Conservation (phyloP, 1,284 basidiomycete genomes). For the Pulveroboletus sp. region DNA sequence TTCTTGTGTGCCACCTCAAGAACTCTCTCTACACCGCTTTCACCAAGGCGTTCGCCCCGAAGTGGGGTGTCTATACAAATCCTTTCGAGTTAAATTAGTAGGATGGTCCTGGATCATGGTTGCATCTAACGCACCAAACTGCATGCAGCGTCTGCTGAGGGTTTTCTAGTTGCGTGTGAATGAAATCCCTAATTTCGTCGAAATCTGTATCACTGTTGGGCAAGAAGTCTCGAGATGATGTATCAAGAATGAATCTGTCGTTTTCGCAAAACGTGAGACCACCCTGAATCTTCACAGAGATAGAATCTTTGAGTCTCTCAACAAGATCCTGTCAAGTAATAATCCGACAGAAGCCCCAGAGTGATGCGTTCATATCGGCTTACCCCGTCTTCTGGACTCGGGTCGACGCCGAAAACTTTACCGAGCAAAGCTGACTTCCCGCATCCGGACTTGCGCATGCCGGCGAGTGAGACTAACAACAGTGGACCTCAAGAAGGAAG, state of each 20-base stretch:
- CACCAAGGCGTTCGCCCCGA: constrained; percentile 1
- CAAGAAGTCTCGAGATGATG: neutral
- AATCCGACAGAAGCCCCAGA: neutral
- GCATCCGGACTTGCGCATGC: neutral
- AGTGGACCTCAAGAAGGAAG: neutral
- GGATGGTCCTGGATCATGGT: neutral
- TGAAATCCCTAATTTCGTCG: neutral
- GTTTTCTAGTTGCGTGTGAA: neutral
- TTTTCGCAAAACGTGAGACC: constrained; percentile 1
- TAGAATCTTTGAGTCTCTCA: neutral
- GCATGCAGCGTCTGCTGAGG: neutral
- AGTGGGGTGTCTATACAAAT: constrained; percentile 3
- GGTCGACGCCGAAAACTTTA: constrained; percentile 3
- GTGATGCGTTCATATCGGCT: neutral
- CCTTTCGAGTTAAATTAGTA: neutral
- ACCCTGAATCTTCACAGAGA: neutral
- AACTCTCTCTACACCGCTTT: constrained; percentile 7
- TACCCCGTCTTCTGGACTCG: neutral
- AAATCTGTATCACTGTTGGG: constrained; percentile 8
- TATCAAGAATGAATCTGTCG: constrained; percentile 1
- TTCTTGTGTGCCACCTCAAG: constrained; percentile 10
- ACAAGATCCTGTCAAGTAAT: neutral
- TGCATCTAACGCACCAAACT: neutral
- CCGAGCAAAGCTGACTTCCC: constrained; percentile 4
- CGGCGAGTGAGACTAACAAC: neutral